phyloP scores from a whole-genome alignment of 768 basidiomycete genomes.

The Tubosaeta sp. region DNA sequence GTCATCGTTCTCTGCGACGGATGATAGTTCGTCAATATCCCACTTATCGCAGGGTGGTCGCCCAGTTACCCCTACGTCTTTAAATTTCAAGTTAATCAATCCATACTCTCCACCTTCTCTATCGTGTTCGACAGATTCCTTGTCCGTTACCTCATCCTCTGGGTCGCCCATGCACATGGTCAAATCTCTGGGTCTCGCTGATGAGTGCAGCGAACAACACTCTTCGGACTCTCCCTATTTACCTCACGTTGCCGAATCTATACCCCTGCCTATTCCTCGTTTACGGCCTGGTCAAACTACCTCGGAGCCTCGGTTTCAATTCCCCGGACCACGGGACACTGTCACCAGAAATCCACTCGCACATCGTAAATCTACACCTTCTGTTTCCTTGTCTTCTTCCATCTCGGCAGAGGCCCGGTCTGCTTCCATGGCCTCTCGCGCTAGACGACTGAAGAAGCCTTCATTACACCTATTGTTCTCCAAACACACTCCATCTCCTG shows the following conservation, averaged over 20 bases:
- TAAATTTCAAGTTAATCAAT: slow-evolving; percentile 25
- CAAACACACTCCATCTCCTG: slow-evolving; percentile 54
- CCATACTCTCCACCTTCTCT: slow-evolving; percentile 43
- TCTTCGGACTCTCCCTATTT: slow-evolving; percentile 23
- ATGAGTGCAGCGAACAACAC: slow-evolving; percentile 26
- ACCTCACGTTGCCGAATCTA: slow-evolving; percentile 29
- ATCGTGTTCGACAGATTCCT: slow-evolving; percentile 57
- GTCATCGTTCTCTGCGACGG: slow-evolving; percentile 24
- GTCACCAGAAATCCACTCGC: slow-evolving; percentile 28
- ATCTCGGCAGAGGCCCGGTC: slow-evolving; percentile 32
- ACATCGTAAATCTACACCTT: slow-evolving; percentile 35
- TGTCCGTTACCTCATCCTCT: slow-evolving; percentile 54
- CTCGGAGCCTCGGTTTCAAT: slow-evolving; percentile 36
- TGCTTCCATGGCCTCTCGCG: slow-evolving; percentile 32
- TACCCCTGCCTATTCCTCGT: slow-evolving; percentile 23
- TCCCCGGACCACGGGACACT: slow-evolving; percentile 39
- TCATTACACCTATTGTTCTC: slow-evolving; percentile 67
- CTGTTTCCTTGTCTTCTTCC: slow-evolving; percentile 31
- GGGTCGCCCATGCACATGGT: slow-evolving; percentile 29
- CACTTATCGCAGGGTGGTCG: slow-evolving; percentile 27
- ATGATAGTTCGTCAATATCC: slow-evolving; percentile 34
- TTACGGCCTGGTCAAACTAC: slow-evolving; percentile 16
- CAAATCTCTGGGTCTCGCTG: slow-evolving; percentile 37
- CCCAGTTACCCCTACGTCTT: slow-evolving; percentile 34
- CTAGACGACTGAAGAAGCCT: slow-evolving; percentile 54